Evolutionary conservation across 768 basidiomycete genomes (phyloP).

Genomic region (Russula earlei): DNA sequence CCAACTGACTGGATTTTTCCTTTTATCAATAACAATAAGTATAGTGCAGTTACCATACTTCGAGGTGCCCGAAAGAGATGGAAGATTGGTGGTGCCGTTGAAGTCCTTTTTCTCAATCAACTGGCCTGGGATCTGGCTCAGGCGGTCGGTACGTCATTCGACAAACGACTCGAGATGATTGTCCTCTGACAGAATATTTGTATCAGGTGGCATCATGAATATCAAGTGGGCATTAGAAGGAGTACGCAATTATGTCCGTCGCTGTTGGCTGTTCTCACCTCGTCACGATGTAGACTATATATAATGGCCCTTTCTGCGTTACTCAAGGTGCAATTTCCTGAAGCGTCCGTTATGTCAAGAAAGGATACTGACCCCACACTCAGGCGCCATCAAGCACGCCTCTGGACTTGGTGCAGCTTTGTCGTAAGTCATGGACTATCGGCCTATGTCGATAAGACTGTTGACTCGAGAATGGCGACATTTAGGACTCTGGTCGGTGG

Average conservation of each 20-base stretch:
- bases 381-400: background rate
- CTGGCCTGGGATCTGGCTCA: conserved; percentile 23
- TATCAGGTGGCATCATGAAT: background rate
- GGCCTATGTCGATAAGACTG: background rate
- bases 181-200: background rate
- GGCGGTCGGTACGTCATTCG: conserved; percentile 14
- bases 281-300: background rate
- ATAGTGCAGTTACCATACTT: background rate
- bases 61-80: background rate
- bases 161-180: background rate
- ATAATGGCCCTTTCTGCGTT: background rate
- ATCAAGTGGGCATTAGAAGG: background rate
- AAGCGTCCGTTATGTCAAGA: background rate
- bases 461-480: too few relatives aligned
- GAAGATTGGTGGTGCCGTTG: conserved; percentile 28
- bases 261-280: background rate
- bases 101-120: conserved; percentile 26
- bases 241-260: background rate
- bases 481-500: background rate
- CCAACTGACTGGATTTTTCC: too few relatives aligned
- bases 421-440: background rate
- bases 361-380: background rate
- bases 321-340: background rate
- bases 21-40: background rate
- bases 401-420: background rate